phyloP scores from a whole-genome alignment of 495 filamentous ascomycete species.

The Podospora anserina region DNA sequence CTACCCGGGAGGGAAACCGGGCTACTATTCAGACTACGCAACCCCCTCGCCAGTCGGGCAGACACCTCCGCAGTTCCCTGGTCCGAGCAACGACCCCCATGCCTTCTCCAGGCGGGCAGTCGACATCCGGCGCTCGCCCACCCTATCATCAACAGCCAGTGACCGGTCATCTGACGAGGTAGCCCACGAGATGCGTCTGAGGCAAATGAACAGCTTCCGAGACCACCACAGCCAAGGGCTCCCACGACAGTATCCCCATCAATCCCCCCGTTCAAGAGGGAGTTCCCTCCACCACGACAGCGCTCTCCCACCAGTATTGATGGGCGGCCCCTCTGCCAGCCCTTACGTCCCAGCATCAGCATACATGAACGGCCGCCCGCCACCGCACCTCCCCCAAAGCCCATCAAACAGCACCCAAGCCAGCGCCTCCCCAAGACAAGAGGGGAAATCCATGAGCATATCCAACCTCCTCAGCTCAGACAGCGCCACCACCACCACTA shows the following conservation, averaged over 20 bases:
- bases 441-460: slow-evolving; percentile 45
- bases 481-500: slow-evolving; percentile 29
- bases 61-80: slow-evolving; percentile 37
- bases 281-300: slow-evolving; percentile 23
- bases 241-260: slow-evolving; percentile 25
- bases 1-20: slow-evolving; percentile 19
- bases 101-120: slow-evolving; percentile 31
- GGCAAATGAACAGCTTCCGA: slow-evolving; percentile 27
- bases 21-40: slow-evolving; percentile 35
- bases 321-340: slow-evolving; percentile 13
- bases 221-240: slow-evolving; percentile 24
- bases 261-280: slow-evolving; percentile 24
- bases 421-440: slow-evolving; percentile 33
- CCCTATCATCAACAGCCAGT: slow-evolving; percentile 36
- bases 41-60: slow-evolving; percentile 39
- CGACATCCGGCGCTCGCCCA: slow-evolving; percentile 37
- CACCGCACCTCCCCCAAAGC: slow-evolving; percentile 24
- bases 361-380: slow-evolving; percentile 16
- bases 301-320: slow-evolving; percentile 14
- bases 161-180: slow-evolving; percentile 37
- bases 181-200: slow-evolving; percentile 30
- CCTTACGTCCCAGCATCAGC: slow-evolving; percentile 9
- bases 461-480: slow-evolving; percentile 44
- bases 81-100: slow-evolving; percentile 34
- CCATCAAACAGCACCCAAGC: slow-evolving; percentile 27